A percentile compares a stretch with the other conserved stretches of the same genome.
phyloP scores from a whole-genome alignment of 441 rosid genomes.

The Euphorbia celastroides region DNA sequence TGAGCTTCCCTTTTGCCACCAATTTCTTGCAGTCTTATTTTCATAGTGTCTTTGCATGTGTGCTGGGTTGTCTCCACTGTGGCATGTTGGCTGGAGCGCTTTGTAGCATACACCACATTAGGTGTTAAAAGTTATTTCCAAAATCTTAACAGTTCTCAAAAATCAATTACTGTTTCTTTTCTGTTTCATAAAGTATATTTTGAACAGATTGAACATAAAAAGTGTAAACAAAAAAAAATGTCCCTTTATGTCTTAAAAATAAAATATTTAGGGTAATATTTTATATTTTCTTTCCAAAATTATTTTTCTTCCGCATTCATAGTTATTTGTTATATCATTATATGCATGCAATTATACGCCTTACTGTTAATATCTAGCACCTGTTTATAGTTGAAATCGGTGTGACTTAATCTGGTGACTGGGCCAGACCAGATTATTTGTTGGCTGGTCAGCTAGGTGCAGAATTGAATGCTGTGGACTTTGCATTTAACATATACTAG shows the following conservation, averaged over 20 bases:
- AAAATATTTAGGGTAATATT: not conserved
- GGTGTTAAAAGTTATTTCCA: not conserved
- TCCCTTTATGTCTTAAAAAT: not conserved
- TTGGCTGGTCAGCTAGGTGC: conserved; percentile 2
- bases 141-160: not conserved
- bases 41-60: conserved; percentile 1
- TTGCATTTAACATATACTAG: not conserved
- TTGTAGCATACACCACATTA: not conserved
- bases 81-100: not conserved
- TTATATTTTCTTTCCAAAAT: not conserved
- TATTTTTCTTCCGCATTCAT: not conserved
- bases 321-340: not conserved
- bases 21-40: not conserved
- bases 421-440: not conserved
- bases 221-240: not conserved
- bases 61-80: not conserved
- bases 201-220: not conserved
- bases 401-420: not conserved
- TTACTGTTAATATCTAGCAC: not conserved
- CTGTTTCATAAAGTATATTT: not conserved
- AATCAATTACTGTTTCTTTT: not conserved
- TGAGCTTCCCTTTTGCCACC: not conserved
- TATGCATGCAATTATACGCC: not conserved
- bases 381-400: not conserved
- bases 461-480: not conserved